Conservation (phyloP, 495 filamentous ascomycete species). For the Penicillium pancosmium region DNA sequence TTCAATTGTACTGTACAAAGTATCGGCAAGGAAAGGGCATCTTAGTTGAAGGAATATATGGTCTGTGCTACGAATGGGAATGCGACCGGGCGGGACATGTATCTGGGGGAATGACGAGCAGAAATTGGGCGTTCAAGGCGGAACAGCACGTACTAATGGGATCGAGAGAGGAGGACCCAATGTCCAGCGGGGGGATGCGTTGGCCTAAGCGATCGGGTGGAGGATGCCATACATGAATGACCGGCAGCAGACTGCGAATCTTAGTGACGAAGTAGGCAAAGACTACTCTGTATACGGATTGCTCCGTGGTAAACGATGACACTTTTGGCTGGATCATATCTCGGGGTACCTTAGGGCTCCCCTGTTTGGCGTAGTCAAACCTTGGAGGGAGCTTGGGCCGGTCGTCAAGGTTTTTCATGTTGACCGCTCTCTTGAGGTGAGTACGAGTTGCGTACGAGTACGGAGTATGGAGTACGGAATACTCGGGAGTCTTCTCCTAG, state of each 20-base stretch:
- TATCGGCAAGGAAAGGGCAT: too few relatives aligned
- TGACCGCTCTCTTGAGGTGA: slow-evolving; percentile 1
- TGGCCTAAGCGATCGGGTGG: background rate
- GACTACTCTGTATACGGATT: too few relatives aligned
- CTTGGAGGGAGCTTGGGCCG: slow-evolving; percentile 4
- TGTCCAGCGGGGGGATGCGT: background rate
- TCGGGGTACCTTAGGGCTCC: background rate
- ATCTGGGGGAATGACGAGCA: slow-evolving; percentile 4
- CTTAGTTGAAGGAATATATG: background rate
- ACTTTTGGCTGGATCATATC: background rate
- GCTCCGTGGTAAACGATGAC: background rate
- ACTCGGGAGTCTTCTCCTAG: background rate
- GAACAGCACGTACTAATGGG: background rate
- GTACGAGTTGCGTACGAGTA: background rate
- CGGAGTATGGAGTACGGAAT: background rate
- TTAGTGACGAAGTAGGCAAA: too few relatives aligned
- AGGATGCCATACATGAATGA: slow-evolving; percentile 1
- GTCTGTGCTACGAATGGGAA: background rate
- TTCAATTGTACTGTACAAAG: too few relatives aligned
- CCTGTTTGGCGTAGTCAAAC: background rate
- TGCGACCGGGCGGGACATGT: background rate
- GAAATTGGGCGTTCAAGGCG: background rate
- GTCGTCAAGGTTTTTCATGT: background rate
- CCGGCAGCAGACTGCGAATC: background rate
- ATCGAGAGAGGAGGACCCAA: background rate